These are phyloP conservation scores for Penicillium nordicum DNA, from an alignment of 2,329 filamentous ascomycete species.

Conservation along the genomic window DNA sequence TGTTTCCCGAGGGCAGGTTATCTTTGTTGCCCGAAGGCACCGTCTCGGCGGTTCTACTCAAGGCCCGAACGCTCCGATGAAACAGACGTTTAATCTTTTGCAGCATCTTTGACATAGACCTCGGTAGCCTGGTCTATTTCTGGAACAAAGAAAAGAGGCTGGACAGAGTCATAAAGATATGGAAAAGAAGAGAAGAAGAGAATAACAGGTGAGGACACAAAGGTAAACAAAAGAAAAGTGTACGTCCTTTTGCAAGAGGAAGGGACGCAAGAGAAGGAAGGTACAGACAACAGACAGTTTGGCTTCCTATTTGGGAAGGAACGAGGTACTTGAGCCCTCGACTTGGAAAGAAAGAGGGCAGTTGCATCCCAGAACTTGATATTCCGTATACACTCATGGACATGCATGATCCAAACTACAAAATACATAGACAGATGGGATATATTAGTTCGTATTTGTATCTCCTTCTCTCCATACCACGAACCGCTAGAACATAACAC, in stretches of 20 bases:
- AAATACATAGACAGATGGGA: conserved; percentile 4
- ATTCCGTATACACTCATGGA: neutral
- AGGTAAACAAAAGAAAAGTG: neutral
- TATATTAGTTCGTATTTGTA: conserved; percentile 24
- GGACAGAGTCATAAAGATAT: neutral
- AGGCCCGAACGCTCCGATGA: neutral
- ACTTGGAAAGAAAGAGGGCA: neutral
- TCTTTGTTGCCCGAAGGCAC: neutral
- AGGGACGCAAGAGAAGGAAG: neutral
- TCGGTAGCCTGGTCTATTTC: conserved; percentile 1
- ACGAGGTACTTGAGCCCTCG: neutral
- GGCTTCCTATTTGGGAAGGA: neutral
- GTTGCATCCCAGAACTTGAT: neutral
- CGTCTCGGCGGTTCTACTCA: neutral
- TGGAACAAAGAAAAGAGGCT: conserved; percentile 4
- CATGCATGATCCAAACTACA: neutral
- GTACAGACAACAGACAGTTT: no score
- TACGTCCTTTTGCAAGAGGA: neutral
- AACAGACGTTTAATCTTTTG: neutral
- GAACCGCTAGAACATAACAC: conserved; percentile 15
- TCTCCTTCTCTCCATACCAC: conserved; percentile 12
- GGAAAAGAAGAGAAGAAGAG: neutral
- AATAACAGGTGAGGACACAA: neutral
- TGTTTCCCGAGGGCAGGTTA: neutral
- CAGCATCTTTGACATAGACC: neutral